Percentiles rank a stretch among this genome's conserved stretches.
Evolutionary conservation across 2,329 filamentous ascomycete genomes (phyloP).

Genomic region (Didymella exigua): DNA sequence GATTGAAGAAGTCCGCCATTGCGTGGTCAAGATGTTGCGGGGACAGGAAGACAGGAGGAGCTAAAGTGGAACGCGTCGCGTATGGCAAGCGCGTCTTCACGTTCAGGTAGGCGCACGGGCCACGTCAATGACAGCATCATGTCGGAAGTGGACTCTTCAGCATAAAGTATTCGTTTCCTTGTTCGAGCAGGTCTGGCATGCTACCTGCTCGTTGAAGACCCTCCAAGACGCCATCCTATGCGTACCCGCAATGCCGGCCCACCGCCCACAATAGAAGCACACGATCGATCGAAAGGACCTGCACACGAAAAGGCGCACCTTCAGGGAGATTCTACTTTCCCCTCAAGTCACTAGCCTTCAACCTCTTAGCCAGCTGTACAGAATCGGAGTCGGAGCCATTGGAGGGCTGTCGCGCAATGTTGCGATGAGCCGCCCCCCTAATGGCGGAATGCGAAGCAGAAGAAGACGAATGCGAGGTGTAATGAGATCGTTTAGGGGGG

Average conservation of each 20-base stretch:
- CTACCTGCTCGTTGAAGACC: not conserved
- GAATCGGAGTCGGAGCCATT: constrained; percentile 56
- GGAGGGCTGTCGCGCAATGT: constrained; percentile 34
- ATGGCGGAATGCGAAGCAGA: constrained; percentile 41
- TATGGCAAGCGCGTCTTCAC: constrained; percentile 38
- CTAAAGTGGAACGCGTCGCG: constrained; percentile 40
- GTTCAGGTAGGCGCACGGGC: constrained; percentile 29
- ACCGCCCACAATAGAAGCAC: constrained; percentile 3
- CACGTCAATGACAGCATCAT: constrained; percentile 8
- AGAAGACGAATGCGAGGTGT: constrained; percentile 35
- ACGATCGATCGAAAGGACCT: constrained; percentile 26
- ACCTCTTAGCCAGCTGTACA: constrained; percentile 68
- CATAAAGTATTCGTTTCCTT: not conserved
- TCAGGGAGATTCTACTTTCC: constrained; percentile 34
- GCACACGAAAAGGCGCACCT: constrained; percentile 24
- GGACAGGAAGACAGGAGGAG: constrained; percentile 18
- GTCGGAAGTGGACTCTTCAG: not conserved
- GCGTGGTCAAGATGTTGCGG: constrained; percentile 16
- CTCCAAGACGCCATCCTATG: constrained; percentile 14
- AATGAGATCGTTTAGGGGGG: constrained; percentile 72
- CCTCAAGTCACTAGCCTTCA: constrained; percentile 65
- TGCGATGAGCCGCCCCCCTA: constrained; percentile 44
- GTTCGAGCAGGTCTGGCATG: not conserved
- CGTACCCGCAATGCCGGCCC: not conserved
- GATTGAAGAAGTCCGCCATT: constrained; percentile 94